phyloP scores from a whole-genome alignment of 805 yeast genomes.

The Komagataella phaffii region DNA sequence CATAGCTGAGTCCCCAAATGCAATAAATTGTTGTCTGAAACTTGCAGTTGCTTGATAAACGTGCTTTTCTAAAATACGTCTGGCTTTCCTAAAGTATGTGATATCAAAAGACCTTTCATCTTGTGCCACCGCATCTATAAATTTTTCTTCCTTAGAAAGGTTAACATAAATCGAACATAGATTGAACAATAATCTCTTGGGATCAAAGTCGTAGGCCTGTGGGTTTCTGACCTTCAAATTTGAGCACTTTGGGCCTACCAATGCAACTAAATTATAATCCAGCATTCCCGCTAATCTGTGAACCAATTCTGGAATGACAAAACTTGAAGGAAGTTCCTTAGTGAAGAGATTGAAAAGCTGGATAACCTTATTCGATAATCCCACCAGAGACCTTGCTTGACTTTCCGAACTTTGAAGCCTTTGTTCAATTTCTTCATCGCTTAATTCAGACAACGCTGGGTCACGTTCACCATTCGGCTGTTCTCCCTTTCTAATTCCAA shows the following conservation, averaged over 20 bases:
- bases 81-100: slow-evolving; percentile 58
- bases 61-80: slow-evolving; percentile 41
- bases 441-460: slow-evolving; percentile 4
- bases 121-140: slow-evolving; percentile 69
- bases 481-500: slow-evolving; percentile 30
- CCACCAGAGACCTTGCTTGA: slow-evolving; percentile 72
- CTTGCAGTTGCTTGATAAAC: slow-evolving; percentile 34
- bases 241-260: slow-evolving; percentile 91
- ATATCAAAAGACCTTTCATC: slow-evolving; percentile 84
- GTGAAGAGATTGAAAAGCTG: slow-evolving; percentile 72
- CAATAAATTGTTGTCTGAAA: slow-evolving; percentile 33
- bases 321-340: slow-evolving; percentile 73
- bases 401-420: slow-evolving; percentile 53
- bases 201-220: slow-evolving; percentile 71
- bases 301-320: slow-evolving; percentile 79
- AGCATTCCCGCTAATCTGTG: slow-evolving; percentile 94
- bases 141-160: slow-evolving; percentile 48
- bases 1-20: slow-evolving; percentile 59
- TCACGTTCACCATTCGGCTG: slow-evolving; percentile 25
- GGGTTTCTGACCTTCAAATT: slow-evolving; percentile 80
- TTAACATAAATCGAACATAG: slow-evolving; percentile 68
- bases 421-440: slow-evolving; percentile 44
- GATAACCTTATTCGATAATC: slow-evolving; percentile 73
- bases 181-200: slow-evolving; percentile 54
- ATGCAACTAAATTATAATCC: slow-evolving; percentile 79